phyloP scores from a whole-genome alignment of 305 asterid genomes.

The Stenogyne calaminthoides region DNA sequence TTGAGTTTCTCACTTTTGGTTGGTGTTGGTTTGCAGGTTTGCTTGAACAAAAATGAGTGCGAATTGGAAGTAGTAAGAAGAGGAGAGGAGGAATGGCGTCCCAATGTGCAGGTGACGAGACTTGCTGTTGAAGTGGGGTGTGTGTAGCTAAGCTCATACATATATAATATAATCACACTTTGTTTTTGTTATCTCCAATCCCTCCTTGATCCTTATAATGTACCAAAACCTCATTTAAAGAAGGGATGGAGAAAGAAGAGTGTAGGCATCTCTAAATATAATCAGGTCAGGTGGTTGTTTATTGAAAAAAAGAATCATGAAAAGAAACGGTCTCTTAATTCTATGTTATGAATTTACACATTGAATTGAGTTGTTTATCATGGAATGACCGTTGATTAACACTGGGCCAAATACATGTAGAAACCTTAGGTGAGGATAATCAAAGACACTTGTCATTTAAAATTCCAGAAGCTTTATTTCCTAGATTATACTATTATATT shows the following conservation, averaged over 20 bases:
- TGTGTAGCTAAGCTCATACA: too few species aligned
- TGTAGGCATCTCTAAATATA: not conserved
- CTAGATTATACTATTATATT: too few species aligned
- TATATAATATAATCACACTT: not conserved
- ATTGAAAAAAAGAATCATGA: not conserved
- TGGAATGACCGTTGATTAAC: too few species aligned
- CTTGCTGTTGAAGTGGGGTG: conserved; percentile 60
- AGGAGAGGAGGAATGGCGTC: conserved; percentile 43
- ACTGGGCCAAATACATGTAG: too few species aligned
- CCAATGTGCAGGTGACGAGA: conserved; percentile 40
- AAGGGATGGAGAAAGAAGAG: too few species aligned
- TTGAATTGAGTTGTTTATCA: too few species aligned
- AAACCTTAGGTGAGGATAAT: too few species aligned
- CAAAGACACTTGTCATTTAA: too few species aligned
- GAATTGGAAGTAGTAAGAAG: conserved; percentile 38
- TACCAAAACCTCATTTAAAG: not conserved
- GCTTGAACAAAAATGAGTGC: conserved; percentile 58
- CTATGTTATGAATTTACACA: too few species aligned
- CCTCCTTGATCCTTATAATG: not conserved
- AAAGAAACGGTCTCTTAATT: too few species aligned
- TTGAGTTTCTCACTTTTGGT: too few species aligned
- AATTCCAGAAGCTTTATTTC: too few species aligned
- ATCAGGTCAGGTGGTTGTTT: not conserved
- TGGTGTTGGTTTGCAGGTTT: conserved; percentile 44
- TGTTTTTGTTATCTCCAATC: not conserved